Evolutionary conservation across 169 alveolate species (phyloP), one percentile per base, ranked within the genome.

Genomic region (Miamiensis avidus): DNA sequence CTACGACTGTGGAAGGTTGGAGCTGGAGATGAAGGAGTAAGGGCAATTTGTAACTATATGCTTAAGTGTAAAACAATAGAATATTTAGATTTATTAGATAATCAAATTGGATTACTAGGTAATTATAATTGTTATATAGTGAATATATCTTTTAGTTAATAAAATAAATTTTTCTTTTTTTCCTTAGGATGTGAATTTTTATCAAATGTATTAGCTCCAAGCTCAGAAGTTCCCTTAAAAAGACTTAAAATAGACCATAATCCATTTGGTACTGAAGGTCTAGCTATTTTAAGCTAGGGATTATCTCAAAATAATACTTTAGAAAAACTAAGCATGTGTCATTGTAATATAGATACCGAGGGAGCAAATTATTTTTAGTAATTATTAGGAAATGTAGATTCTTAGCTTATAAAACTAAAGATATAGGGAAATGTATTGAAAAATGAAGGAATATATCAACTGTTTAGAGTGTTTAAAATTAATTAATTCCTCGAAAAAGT

Each of bases 161-260:
- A 34, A 32, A 29, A 75, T 16, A 73, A 73, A 27, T 73, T 27
- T 73, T 73, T 73, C 28, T 73, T 49, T 6, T 0, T 29, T 27
- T 31, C n/a, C 0, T 27, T 64, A 81, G 87, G 90, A 29, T 86
- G 87, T 49, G 81, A 86, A 29, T 86, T 86, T 82, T 76, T 86
- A 31, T 30, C 84, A 30, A 75, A 81, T 26, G 81, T 86, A 15
- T 72, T 86, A 29, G 74, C 81, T 81, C 87, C 90, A 26, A 34
- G 49, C 27, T 49, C 72, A 0, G 86, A 86, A 32, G 75, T 64
- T n/a, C 83, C 83, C 49, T 81, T 86, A 64, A 73, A 79, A 32
- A 81, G 79, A 81, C 73, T 86, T 0, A 86, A 86, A 86, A 75
- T 86, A 64, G 90, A 81, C 33, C 90, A 86, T 74, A 86, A 86